Evolutionary conservation across 768 basidiomycete genomes (phyloP).

Genomic region (Leccinum uliginosum): DNA sequence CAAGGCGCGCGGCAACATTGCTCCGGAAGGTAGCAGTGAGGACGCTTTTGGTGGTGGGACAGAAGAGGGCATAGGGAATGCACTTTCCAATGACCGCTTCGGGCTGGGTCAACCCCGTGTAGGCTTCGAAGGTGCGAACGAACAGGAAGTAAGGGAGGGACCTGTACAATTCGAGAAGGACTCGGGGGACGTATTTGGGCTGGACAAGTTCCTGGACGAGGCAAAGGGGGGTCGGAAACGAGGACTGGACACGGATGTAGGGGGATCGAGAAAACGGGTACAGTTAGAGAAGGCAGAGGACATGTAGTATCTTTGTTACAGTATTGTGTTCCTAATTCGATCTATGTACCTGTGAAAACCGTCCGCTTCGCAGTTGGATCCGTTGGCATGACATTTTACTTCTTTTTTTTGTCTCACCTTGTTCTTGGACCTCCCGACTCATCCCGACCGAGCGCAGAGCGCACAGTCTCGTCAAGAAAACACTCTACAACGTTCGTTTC

Average conservation of each 20-base stretch:
- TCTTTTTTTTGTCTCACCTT: slow-evolving; percentile 3
- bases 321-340: not conserved
- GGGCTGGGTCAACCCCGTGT: slow-evolving; percentile 76
- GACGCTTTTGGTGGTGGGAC: slow-evolving; percentile 94
- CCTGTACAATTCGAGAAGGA: slow-evolving; percentile 99
- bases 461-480: not conserved
- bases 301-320: slow-evolving; percentile 21
- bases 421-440: not conserved
- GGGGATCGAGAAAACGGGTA: slow-evolving; percentile 61
- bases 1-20: slow-evolving; percentile 86
- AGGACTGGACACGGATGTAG: slow-evolving; percentile 75
- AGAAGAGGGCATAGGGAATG: slow-evolving; percentile 89
- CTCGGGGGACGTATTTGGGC: slow-evolving; percentile 91
- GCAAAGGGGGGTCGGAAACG: slow-evolving; percentile 94
- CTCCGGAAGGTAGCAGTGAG: slow-evolving; percentile 67
- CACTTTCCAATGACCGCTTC: slow-evolving; percentile 92
- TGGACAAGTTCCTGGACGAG: slow-evolving; percentile 96
- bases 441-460: not conserved
- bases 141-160: slow-evolving; percentile 82
- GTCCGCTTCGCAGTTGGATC: not conserved
- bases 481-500: slow-evolving; percentile 20
- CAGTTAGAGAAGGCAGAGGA: slow-evolving; percentile 63
- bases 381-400: slow-evolving; percentile 19
- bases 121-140: slow-evolving; percentile 89
- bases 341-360: not conserved